Percentiles rank a stretch among this genome's conserved stretches.
phyloP scores from a whole-genome alignment of 331 rosid species.

The Malus hybrid region DNA sequence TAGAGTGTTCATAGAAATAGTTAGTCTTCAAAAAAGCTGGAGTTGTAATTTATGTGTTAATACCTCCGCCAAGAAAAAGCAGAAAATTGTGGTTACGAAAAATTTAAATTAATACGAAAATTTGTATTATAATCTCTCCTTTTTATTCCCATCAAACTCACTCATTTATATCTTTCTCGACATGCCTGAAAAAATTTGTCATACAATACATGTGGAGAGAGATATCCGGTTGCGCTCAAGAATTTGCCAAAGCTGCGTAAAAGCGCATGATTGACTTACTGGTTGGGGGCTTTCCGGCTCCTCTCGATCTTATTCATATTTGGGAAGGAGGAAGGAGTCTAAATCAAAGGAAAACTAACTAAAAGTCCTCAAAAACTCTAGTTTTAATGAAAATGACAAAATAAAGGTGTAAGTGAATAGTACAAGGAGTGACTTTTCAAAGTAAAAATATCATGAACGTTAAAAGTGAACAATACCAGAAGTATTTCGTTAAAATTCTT shows the following conservation, averaged over 20 bases:
- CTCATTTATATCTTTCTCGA: background rate
- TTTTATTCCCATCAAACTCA: background rate
- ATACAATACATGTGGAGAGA: background rate
- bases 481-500: no score
- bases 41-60: slow-evolving; percentile 10
- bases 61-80: background rate
- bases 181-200: background rate
- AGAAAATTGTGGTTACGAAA: background rate
- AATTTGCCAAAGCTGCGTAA: background rate
- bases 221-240: background rate
- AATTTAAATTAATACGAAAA: background rate
- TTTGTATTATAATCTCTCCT: background rate
- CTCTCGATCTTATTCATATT: no score
- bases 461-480: no score
- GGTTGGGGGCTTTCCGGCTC: no score
- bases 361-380: no score
- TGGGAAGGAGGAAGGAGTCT: no score
- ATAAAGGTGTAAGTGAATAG: no score
- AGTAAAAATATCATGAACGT: no score
- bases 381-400: no score
- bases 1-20: slow-evolving; percentile 22
- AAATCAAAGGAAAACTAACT: no score
- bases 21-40: slow-evolving; percentile 14
- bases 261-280: no score
- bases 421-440: no score